Conservation (phyloP, 1,139 yeast genomes). For the Hyphopichia burtonii region DNA sequence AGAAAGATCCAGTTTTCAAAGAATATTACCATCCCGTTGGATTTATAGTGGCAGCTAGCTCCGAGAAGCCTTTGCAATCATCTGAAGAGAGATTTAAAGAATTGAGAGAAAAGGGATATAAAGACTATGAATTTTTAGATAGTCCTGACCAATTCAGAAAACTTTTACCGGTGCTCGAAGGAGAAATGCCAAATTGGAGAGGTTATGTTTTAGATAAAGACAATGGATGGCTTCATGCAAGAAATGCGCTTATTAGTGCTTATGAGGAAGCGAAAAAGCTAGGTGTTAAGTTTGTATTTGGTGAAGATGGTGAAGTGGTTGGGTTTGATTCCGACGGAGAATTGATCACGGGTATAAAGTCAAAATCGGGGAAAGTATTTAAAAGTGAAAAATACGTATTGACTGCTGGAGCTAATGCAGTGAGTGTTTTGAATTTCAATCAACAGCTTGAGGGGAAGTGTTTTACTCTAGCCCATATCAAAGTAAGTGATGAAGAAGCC, state of each 20-base stretch:
- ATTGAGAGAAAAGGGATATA: conserved; percentile 7
- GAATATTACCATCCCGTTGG: conserved; percentile 12
- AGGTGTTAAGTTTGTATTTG: conserved; percentile 30
- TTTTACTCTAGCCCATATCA: conserved; percentile 24
- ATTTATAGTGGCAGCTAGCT: conserved; percentile 7
- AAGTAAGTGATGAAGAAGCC: conserved; percentile 19
- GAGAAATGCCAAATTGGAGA: conserved; percentile 7
- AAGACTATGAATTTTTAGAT: conserved; percentile 9
- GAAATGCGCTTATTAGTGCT: conserved; percentile 22
- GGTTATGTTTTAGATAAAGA: conserved; percentile 10
- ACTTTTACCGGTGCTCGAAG: conserved; percentile 5
- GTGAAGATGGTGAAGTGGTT: conserved; percentile 20
- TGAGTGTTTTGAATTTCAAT: conserved; percentile 16
- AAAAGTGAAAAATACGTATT: conserved; percentile 20
- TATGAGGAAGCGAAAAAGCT: conserved; percentile 16
- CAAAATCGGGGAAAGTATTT: conserved; percentile 12
- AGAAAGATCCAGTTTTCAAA: conserved; percentile 19
- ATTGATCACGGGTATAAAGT: conserved; percentile 8
- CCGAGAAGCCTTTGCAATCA: conserved; percentile 15
- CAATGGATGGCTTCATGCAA: conserved; percentile 28
- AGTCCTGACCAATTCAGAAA: conserved; percentile 6
- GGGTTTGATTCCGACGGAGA: conserved; percentile 8
- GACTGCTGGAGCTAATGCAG: conserved; percentile 24
- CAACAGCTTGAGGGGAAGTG: conserved; percentile 24
- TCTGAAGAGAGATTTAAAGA: conserved; percentile 19